A percentile compares a stretch with the other conserved stretches of the same genome.
These are phyloP conservation scores for Naganishia friedmannii DNA, from an alignment of 768 basidiomycete genomes.

Conservation along the genomic window DNA sequence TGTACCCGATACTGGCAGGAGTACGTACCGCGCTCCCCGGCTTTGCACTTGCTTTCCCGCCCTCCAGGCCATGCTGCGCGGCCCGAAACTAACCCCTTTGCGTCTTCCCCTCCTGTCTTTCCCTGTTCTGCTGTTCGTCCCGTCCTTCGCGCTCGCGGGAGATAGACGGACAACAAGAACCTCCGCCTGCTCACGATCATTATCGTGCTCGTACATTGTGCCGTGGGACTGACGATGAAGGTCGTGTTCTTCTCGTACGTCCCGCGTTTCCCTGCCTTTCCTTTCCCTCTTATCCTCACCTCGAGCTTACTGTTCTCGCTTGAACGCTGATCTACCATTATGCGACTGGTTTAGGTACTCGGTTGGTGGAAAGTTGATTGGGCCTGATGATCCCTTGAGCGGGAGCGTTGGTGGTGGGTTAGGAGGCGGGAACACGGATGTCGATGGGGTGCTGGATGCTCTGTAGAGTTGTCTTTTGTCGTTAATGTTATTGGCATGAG, in stretches of 20 bases:
- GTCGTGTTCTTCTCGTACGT: conserved; percentile 63
- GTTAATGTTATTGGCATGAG: no score
- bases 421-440: conserved; percentile 16
- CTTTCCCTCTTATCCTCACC: neutral
- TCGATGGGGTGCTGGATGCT: neutral
- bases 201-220: conserved; percentile 71
- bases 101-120: neutral
- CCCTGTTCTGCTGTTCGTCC: neutral
- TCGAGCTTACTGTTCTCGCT: neutral
- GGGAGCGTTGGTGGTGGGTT: conserved; percentile 7
- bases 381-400: conserved; percentile 29
- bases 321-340: neutral
- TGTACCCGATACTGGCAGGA: conserved; percentile 83
- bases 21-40: conserved; percentile 57
- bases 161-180: conserved; percentile 66
- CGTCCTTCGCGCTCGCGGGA: neutral
- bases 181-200: conserved; percentile 76
- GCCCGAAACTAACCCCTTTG: neutral
- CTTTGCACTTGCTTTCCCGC: no score
- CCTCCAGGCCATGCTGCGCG: neutral
- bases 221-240: conserved; percentile 80
- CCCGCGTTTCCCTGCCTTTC: neutral
- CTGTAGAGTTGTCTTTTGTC: conserved; percentile 34
- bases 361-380: conserved; percentile 31
- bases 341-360: conserved; percentile 11